Evolutionary conservation across 495 filamentous ascomycete species (phyloP), one percentile per base, ranked within the genome.

Genomic region (Neurospora africana): DNA sequence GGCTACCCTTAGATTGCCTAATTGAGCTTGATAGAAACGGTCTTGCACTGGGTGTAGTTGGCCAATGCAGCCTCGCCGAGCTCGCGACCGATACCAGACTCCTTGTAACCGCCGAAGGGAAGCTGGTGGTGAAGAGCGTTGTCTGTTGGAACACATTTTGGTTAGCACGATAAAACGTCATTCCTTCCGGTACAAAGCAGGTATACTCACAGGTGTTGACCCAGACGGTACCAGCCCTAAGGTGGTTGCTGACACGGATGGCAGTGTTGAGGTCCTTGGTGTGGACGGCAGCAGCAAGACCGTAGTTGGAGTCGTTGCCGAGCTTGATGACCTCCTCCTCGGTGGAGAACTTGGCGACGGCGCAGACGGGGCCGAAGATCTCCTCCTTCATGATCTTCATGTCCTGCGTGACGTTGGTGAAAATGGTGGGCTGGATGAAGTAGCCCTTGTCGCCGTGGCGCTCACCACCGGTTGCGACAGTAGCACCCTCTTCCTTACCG

Each of bases 321-420:
- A 93, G 83, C 73, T 86, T 84, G 83, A 98, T 90, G 74, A 89
- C 92, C 70, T 98, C 95, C 13, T 90, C 94, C 82, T 93, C 90
- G 75, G 88, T 90, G 85, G 90, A 91, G 88, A 98, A 98, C 85
- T 98, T 98, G 84, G 93, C 89, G 76, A 98, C 92, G 70, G 91
- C 90, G 84, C 93, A 92, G 72, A 98, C 95, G 70, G 95, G 95
- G 69, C 95, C 95, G 83, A 98, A 98, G 83, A 98, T 98, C 85
- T 98, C 95, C 85, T 98, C 95, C 85, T 95, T 90, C 88, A 95
- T 92, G 82, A 98, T 97, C 91, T 97, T 97, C 95, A 98, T 98
- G 81, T 97, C 87, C 72, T 87, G 82, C 61, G 85, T 90, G 71
- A 98, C 95, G 81, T 95, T 89, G 81, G 89, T 91, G 90, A 98